Percentiles rank a stretch among this genome's conserved stretches.
phyloP scores from a whole-genome alignment of 768 basidiomycete genomes.

The Boletales sp. region DNA sequence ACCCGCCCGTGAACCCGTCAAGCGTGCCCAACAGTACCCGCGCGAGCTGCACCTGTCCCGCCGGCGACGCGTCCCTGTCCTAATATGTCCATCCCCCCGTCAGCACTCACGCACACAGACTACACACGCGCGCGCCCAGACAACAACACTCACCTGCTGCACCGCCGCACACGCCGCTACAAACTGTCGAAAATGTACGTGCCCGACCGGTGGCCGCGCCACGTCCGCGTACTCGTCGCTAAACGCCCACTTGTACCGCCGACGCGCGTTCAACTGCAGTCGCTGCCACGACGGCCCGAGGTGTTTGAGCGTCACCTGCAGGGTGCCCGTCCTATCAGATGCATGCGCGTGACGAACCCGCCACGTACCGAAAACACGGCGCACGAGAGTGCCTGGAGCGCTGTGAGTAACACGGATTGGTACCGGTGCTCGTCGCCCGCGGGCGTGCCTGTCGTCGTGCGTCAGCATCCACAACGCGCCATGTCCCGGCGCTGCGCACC shows the following conservation, averaged over 20 bases:
- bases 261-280: constrained; percentile 53
- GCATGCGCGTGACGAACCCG: not conserved
- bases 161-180: constrained; percentile 37
- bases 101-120: not conserved
- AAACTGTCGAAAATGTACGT: constrained; percentile 57
- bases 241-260: constrained; percentile 81
- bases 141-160: constrained; percentile 30
- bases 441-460: constrained; percentile 12
- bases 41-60: constrained; percentile 43
- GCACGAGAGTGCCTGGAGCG: constrained; percentile 52
- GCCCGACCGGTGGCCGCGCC: constrained; percentile 40
- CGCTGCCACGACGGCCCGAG: constrained; percentile 48
- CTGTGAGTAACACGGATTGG: constrained; percentile 50
- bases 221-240: constrained; percentile 53
- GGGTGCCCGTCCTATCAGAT: not conserved
- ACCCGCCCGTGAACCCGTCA: constrained; percentile 32
- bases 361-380: constrained; percentile 52
- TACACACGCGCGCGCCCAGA: not conserved
- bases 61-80: constrained; percentile 39
- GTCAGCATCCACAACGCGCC: not conserved
- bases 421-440: constrained; percentile 45
- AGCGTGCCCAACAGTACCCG: constrained; percentile 34
- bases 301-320: constrained; percentile 47
- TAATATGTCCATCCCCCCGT: not conserved
- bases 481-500: constrained; percentile 28